A percentile compares a stretch with the other conserved stretches of the same genome.
Conservation (phyloP, 768 basidiomycete genomes). For the Neoboletus subvelutipes region DNA sequence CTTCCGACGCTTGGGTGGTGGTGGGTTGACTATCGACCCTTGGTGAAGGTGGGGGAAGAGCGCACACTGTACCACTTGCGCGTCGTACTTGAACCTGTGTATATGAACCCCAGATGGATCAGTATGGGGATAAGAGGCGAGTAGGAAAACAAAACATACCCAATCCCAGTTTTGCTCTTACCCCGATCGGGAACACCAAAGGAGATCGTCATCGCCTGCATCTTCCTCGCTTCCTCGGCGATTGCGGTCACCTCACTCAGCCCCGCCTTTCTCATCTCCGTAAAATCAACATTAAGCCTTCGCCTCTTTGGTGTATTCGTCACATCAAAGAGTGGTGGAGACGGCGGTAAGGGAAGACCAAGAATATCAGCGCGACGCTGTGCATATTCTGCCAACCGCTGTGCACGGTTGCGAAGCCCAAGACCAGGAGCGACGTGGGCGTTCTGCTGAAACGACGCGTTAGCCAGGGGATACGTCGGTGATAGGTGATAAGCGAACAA, state of each 20-base stretch:
- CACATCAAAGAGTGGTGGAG: slow-evolving; percentile 32
- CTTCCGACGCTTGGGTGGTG: slow-evolving; percentile 31
- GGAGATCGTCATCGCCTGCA: slow-evolving; percentile 48
- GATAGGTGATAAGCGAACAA: slow-evolving; percentile 23
- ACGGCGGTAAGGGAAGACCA: slow-evolving; percentile 25
- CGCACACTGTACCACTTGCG: slow-evolving; percentile 39
- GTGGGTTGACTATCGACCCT: slow-evolving; percentile 15
- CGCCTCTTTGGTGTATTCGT: slow-evolving; percentile 36
- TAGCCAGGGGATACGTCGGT: slow-evolving; percentile 1
- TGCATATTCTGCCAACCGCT: slow-evolving; percentile 66
- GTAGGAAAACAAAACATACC: slow-evolving; percentile 36
- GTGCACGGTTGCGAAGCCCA: slow-evolving; percentile 59
- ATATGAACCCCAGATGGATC: neutral
- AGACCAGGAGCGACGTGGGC: slow-evolving; percentile 54
- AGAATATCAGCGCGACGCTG: slow-evolving; percentile 54
- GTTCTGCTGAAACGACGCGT: slow-evolving; percentile 40
- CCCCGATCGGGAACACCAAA: slow-evolving; percentile 39
- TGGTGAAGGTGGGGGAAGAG: slow-evolving; percentile 42
- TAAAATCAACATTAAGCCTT: slow-evolving; percentile 26
- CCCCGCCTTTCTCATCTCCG: slow-evolving; percentile 21
- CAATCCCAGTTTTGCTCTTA: slow-evolving; percentile 39
- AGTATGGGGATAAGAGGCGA: neutral
- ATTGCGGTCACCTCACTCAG: slow-evolving; percentile 22
- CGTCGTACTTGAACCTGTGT: slow-evolving; percentile 54
- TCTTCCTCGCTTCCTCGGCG: slow-evolving; percentile 39